Percentiles rank a stretch among this genome's conserved stretches.
phyloP scores from a whole-genome alignment of 352 stramenopile species.

The Phytophthora cryptogea region DNA sequence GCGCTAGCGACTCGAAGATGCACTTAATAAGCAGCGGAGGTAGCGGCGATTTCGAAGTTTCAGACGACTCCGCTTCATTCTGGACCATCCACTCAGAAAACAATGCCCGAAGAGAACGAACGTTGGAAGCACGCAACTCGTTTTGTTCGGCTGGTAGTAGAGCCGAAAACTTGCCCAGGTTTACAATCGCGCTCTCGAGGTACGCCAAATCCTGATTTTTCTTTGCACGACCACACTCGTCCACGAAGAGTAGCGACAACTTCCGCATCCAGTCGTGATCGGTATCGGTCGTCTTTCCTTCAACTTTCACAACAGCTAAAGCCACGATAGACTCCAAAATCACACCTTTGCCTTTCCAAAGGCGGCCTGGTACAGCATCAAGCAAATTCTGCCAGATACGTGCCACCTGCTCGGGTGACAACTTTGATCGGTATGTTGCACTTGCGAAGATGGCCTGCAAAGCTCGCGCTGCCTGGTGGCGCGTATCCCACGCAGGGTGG shows the following conservation, averaged over 20 bases:
- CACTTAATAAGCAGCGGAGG: slow-evolving; percentile 76
- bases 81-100: slow-evolving; percentile 46
- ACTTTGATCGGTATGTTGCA: slow-evolving; percentile 47
- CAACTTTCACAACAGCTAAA: slow-evolving; percentile 41
- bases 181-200: slow-evolving; percentile 66
- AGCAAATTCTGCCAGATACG: slow-evolving; percentile 61
- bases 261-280: slow-evolving; percentile 27
- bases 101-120: slow-evolving; percentile 37
- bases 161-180: slow-evolving; percentile 51
- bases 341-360: slow-evolving; percentile 80
- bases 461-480: slow-evolving; percentile 65
- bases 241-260: slow-evolving; percentile 49
- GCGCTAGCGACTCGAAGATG: slow-evolving; percentile 65
- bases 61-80: slow-evolving; percentile 11
- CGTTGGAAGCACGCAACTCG: slow-evolving; percentile 41
- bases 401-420: slow-evolving; percentile 47
- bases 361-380: slow-evolving; percentile 57
- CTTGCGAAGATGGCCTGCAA: slow-evolving; percentile 61
- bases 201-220: slow-evolving; percentile 71
- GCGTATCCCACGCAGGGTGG: slow-evolving; percentile 80
- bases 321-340: slow-evolving; percentile 73
- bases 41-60: slow-evolving; percentile 22
- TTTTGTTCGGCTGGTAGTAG: slow-evolving; percentile 31
- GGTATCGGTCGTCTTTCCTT: slow-evolving; percentile 1
- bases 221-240: slow-evolving; percentile 66